Evolutionary conservation across 208 protist genomes (phyloP).

Genomic region (Angomonas deanei): DNA sequence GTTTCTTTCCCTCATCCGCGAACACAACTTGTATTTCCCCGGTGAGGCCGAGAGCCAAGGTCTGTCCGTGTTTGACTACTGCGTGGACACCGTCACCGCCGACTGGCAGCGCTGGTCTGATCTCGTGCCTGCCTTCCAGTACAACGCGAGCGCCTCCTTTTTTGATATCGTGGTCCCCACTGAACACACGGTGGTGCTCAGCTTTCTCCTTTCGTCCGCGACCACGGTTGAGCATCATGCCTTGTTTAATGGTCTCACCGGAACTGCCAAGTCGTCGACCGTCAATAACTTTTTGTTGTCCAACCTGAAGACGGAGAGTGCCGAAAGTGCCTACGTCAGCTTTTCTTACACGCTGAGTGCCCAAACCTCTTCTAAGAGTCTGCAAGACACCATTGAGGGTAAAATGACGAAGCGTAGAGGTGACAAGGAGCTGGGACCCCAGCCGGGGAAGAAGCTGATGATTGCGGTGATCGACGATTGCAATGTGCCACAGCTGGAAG

Average conservation of each 20-base stretch:
- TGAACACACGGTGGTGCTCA: constrained; percentile 82
- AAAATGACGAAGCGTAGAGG: constrained; percentile 90
- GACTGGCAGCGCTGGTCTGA: constrained; percentile 79
- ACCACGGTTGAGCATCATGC: constrained; percentile 57
- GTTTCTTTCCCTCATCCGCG: constrained; percentile 61
- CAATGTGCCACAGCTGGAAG: constrained; percentile 93
- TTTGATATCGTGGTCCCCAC: constrained; percentile 95
- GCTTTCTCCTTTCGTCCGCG: constrained; percentile 68
- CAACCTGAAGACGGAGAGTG: constrained; percentile 65
- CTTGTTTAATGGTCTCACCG: constrained; percentile 90
- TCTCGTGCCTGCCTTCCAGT: constrained; percentile 89
- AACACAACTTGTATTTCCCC: constrained; percentile 55
- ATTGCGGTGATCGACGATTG: constrained; percentile 94
- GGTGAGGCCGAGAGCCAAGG: constrained; percentile 24
- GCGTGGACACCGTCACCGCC: constrained; percentile 62
- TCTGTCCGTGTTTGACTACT: constrained; percentile 89
- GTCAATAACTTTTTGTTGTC: constrained; percentile 75
- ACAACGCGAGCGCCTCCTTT: constrained; percentile 79
- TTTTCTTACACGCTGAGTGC: constrained; percentile 89
- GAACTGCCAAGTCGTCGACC: constrained; percentile 92
- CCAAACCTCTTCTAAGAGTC: constrained; percentile 85
- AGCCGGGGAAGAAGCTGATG: constrained; percentile 74
- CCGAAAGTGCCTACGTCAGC: constrained; percentile 51
- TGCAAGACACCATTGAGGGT: constrained; percentile 92
- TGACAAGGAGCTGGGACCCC: constrained; percentile 76